Evolutionary conservation across 768 basidiomycete genomes (phyloP).

Genomic region (Panaeolus cyanescens): DNA sequence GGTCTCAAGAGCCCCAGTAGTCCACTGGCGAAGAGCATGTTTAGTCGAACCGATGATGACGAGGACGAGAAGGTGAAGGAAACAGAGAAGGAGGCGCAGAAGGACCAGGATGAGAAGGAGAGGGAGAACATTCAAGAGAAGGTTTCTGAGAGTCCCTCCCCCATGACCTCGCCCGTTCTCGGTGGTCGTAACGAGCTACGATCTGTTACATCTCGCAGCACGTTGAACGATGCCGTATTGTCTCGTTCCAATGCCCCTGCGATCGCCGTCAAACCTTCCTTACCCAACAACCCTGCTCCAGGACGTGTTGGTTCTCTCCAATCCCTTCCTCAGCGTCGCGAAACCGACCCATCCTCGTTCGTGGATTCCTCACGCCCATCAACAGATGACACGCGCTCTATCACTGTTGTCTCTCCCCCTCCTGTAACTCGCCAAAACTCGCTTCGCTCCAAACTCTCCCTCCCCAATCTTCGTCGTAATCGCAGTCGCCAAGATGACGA

Average conservation of each 20-base stretch:
- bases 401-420: slow-evolving; percentile 35
- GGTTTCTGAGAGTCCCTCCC: neutral
- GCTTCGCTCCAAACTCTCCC: slow-evolving; percentile 64
- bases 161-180: neutral
- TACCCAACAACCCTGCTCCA: slow-evolving; percentile 12
- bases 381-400: slow-evolving; percentile 12
- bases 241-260: neutral
- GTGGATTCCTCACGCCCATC: neutral
- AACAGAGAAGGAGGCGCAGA: neutral
- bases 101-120: neutral
- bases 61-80: neutral
- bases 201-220: neutral
- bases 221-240: neutral
- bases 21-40: slow-evolving; percentile 29
- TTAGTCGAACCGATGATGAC: neutral
- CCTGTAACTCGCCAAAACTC: slow-evolving; percentile 38
- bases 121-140: neutral
- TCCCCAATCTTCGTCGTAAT: slow-evolving; percentile 63
- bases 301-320: neutral
- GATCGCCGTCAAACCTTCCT: neutral
- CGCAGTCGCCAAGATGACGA: slow-evolving; percentile 38
- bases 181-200: neutral
- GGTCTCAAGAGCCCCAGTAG: slow-evolving; percentile 35
- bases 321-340: slow-evolving; percentile 2
- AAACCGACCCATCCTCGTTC: neutral